Percentiles rank a stretch among this genome's conserved stretches.
Evolutionary conservation across 129 eudicot species (phyloP).

Genomic region (Chrysanthemum seticuspe): DNA sequence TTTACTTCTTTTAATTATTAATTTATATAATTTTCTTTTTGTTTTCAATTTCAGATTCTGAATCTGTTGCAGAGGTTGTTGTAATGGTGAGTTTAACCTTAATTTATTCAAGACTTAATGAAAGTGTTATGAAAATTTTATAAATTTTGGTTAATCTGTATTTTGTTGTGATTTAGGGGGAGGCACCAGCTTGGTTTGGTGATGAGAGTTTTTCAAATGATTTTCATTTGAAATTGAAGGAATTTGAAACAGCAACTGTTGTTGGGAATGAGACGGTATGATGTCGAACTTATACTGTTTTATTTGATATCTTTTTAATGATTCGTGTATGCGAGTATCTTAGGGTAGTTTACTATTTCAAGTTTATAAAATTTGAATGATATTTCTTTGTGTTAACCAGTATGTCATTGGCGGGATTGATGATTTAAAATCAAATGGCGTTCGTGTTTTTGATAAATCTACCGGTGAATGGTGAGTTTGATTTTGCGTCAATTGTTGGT

Average conservation of each 20-base stretch:
- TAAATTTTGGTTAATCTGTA: slow-evolving; percentile 6
- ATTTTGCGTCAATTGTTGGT: neutral
- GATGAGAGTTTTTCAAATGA: slow-evolving; percentile 49
- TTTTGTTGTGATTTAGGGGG: slow-evolving; percentile 57
- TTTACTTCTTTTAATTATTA: slow-evolving; percentile 6
- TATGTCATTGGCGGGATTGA: slow-evolving; percentile 68
- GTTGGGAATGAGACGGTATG: slow-evolving; percentile 68
- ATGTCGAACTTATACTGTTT: slow-evolving; percentile 15
- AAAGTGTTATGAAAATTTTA: neutral
- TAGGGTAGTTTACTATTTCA: neutral
- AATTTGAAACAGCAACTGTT: slow-evolving; percentile 43
- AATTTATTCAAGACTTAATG: neutral
- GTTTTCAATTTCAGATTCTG: slow-evolving; percentile 16
- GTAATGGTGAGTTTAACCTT: slow-evolving; percentile 31
- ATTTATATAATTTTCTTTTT: neutral
- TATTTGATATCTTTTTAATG: neutral
- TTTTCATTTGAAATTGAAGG: slow-evolving; percentile 48
- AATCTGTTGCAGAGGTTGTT: slow-evolving; percentile 32
- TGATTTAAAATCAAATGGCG: slow-evolving; percentile 47
- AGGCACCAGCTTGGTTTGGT: slow-evolving; percentile 72
- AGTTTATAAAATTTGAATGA: slow-evolving; percentile 4
- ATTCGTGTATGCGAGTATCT: neutral
- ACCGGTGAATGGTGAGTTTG: slow-evolving; percentile 59
- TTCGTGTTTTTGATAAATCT: slow-evolving; percentile 51
- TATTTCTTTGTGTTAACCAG: slow-evolving; percentile 35